phyloP scores from a whole-genome alignment of 352 stramenopile genomes.

The Pythium scleroteichum region DNA sequence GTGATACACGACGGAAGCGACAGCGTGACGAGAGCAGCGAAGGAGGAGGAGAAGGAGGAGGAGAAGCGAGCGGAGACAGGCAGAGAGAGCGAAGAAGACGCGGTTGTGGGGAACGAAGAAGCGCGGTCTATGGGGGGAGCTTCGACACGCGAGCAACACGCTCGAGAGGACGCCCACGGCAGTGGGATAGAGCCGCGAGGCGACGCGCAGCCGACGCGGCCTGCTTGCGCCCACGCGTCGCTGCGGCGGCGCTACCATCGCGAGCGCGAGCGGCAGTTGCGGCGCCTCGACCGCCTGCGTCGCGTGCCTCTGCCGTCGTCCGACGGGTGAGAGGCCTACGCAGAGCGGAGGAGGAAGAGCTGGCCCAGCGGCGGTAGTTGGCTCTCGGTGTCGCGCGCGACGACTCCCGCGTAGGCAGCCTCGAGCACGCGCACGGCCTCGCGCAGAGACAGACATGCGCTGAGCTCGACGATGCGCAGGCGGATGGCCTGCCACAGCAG shows the following conservation, averaged over 20 bases:
- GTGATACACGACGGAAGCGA: too few relatives aligned
- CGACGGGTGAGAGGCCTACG: background rate
- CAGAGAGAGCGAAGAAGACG: too few relatives aligned
- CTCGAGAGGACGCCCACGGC: too few relatives aligned
- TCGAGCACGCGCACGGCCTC: constrained; percentile 12
- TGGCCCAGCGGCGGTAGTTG: background rate
- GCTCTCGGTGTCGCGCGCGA: constrained; percentile 12
- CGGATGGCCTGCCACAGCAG: constrained; percentile 28
- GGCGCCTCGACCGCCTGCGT: constrained; percentile 13
- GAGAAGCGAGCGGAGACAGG: too few relatives aligned
- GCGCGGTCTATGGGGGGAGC: too few relatives aligned
- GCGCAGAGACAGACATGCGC: constrained; percentile 1
- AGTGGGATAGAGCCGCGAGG: too few relatives aligned
- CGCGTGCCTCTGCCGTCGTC: too few relatives aligned
- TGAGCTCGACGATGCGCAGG: constrained; percentile 24
- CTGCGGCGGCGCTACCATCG: constrained; percentile 20
- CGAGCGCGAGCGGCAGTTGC: constrained; percentile 10
- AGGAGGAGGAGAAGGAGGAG: background rate
- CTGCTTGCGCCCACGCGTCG: too few relatives aligned
- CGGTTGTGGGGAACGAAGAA: too few relatives aligned
- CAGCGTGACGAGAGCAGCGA: too few relatives aligned
- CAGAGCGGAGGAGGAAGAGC: constrained; percentile 18
- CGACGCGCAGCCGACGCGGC: too few relatives aligned
- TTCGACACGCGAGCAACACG: too few relatives aligned
- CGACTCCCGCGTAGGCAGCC: constrained; percentile 10